Conservation (phyloP, 306 rosid species). For the Biancaea sappan region DNA sequence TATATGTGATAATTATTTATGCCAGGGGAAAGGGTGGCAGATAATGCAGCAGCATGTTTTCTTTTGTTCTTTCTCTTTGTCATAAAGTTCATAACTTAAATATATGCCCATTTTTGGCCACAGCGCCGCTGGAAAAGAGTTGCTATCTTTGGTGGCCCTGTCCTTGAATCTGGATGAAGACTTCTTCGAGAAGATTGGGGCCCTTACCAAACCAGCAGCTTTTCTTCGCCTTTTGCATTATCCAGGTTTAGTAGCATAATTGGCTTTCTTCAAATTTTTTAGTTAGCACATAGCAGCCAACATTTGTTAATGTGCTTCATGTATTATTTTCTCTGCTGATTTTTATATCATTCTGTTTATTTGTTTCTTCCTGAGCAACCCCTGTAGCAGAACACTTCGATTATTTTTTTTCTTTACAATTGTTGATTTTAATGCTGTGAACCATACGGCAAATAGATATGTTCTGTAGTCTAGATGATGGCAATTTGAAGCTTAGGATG, state of each 20-base stretch:
- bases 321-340: neutral
- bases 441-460: constrained; percentile 12
- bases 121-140: constrained; percentile 62
- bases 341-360: neutral
- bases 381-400: neutral
- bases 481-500: neutral
- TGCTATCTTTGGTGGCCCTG: constrained; percentile 65
- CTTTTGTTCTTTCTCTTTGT: constrained; percentile 26
- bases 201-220: constrained; percentile 46
- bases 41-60: neutral
- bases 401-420: constrained; percentile 5
- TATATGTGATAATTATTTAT: neutral
- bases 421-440: constrained; percentile 1
- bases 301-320: neutral
- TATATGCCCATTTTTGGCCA: constrained; percentile 26
- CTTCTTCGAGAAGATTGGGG: constrained; percentile 68
- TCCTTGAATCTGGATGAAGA: constrained; percentile 70
- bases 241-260: constrained; percentile 58
- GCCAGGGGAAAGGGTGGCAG: constrained; percentile 3
- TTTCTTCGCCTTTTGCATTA: constrained; percentile 81
- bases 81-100: constrained; percentile 1
- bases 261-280: neutral
- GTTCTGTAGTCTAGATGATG: neutral
- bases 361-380: neutral
- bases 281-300: neutral